Base-by-base conservation (phyloP, 345 rosid species). In the Eucalyptus decipiens region DNA sequence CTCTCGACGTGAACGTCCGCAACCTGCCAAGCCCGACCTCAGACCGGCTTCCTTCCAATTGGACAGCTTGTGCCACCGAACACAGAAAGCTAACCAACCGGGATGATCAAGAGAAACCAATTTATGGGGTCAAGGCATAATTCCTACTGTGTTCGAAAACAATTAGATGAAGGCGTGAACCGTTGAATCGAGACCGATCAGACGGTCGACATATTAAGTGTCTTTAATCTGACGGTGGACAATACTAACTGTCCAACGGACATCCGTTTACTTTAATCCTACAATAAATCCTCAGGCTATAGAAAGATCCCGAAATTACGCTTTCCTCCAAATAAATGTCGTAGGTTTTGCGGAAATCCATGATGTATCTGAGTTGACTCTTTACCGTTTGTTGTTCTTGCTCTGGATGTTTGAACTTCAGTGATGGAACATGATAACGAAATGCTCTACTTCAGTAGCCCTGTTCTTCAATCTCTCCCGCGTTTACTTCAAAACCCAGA, bases 1-100 rank as follows among this genome's bases (percentile, higher is more conserved):
- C 95, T 16, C 50, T 92, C 1, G 93, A 93, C 86, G 94, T 94
- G 62, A 92, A 93, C n/a, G 88, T 94, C 7, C 86, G 87, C 52
- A 93, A 91, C 43, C 34, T 92, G 88, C 90, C 91, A 2, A 86
- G 86, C 89, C 85, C 89, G 88, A 60, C 85, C 54, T 87, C 92
- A 4, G 54, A 50, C 24, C 91, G 88, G 89, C 90, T 91, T 86
- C 93, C 93, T 52, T 92, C 93, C 17, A 91, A 89, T 32, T 94
- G 92, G 95, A 89, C 89, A 15, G 47, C 93, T 28, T 45, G 87
- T 89, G 89, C 69, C 30, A 13, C 47, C 23, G 83, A 40, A 21
- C 83, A 40, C 13, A 11, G 14, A 1, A 56, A 56, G 13, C 16
- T 21, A 11, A 11, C 28, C 42, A 21, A 76, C 30, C 62, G 62